phyloP scores from a whole-genome alignment of 805 yeast genomes.

The Cyberlindnera xylosilytica region DNA sequence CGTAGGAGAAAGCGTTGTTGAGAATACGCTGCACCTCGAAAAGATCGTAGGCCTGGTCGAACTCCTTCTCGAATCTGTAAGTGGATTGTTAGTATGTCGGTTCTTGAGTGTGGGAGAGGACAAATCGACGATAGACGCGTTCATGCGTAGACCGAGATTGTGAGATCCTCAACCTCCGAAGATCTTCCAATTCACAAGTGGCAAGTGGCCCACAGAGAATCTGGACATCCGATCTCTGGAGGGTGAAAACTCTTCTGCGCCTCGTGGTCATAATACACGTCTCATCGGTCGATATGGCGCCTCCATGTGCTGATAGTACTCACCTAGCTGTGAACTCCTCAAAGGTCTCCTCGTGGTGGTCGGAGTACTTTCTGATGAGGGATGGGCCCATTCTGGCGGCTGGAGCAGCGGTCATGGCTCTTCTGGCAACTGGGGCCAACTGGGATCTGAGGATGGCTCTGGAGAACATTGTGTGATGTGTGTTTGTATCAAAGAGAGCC shows the following conservation, averaged over 20 bases:
- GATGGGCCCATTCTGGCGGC: conserved; percentile 13
- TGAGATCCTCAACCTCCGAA: no score
- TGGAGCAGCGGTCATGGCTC: conserved; percentile 12
- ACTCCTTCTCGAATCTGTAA: conserved; percentile 84
- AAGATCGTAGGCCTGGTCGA: conserved; percentile 87
- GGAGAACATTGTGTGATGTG: conserved; percentile 14
- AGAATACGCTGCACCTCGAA: conserved; percentile 91
- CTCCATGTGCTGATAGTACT: no score
- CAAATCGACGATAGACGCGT: no score
- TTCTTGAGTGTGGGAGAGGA: no score
- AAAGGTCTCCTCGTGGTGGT: conserved; percentile 84
- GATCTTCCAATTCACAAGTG: no score
- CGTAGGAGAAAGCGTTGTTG: conserved; percentile 97
- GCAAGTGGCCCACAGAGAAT: no score
- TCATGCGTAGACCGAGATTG: no score
- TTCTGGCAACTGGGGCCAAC: conserved; percentile 19
- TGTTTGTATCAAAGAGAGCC: not conserved
- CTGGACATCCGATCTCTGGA: no score
- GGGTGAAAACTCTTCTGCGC: no score
- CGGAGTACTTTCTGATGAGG: conserved; percentile 66
- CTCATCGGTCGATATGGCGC: no score
- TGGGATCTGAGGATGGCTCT: conserved; percentile 19
- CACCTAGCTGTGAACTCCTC: conserved; percentile 74
- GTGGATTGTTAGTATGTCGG: conserved; percentile 5
- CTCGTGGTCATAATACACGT: no score